These are phyloP conservation scores for Ophiostoma sp. DNA, from an alignment of 2,329 filamentous ascomycete species.

Conservation along the genomic window DNA sequence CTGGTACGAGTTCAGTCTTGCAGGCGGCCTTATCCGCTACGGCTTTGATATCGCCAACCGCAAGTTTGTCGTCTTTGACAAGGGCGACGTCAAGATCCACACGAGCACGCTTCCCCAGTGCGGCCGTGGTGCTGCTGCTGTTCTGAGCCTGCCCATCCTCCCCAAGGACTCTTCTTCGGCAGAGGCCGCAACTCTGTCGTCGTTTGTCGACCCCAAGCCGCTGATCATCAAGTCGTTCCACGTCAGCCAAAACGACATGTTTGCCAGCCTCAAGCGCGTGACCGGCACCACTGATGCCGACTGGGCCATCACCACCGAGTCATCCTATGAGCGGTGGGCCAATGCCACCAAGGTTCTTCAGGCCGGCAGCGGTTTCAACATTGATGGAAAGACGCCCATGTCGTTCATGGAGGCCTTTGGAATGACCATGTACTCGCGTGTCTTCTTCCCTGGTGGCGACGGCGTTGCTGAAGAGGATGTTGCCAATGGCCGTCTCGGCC, in stretches of 20 bases:
- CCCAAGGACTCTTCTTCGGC: constrained; percentile 15
- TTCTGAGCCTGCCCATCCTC: constrained; percentile 41
- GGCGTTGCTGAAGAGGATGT: constrained; percentile 45
- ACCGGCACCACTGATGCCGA: constrained; percentile 53
- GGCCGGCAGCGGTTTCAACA: constrained; percentile 15
- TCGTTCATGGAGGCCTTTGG: constrained; percentile 40
- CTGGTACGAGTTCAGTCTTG: constrained; percentile 51
- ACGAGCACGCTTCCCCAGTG: constrained; percentile 56
- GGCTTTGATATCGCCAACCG: constrained; percentile 31
- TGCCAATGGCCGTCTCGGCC: constrained; percentile 39
- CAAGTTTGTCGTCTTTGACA: constrained; percentile 43
- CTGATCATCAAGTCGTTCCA: constrained; percentile 54
- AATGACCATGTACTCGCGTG: constrained; percentile 50
- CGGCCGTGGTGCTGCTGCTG: constrained; percentile 35
- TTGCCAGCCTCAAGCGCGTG: constrained; percentile 55
- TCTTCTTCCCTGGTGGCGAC: constrained; percentile 47
- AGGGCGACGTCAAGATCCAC: constrained; percentile 52
- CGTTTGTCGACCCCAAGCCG: constrained; percentile 11
- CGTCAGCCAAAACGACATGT: constrained; percentile 59
- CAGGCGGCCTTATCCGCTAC: constrained; percentile 28
- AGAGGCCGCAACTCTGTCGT: constrained; percentile 20
- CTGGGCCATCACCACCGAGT: constrained; percentile 53
- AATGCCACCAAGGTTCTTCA: constrained; percentile 42
- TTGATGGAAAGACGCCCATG: constrained; percentile 35
- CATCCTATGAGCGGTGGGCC: constrained; percentile 43